Evolutionary conservation across 2,329 filamentous ascomycete species (phyloP).

Genomic region (Chalara sp.): DNA sequence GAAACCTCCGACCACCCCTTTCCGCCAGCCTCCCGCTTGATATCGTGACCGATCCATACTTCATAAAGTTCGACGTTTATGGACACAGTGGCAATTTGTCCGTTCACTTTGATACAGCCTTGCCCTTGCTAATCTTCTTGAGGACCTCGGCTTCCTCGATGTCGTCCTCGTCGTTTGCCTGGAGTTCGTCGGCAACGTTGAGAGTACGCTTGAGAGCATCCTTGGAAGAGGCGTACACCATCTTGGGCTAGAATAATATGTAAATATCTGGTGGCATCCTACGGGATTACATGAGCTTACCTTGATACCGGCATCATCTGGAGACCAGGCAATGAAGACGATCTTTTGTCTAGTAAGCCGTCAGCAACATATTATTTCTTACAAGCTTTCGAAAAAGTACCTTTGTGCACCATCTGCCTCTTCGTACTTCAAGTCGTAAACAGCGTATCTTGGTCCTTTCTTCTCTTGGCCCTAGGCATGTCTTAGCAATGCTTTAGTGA

Average conservation of each 20-base stretch:
- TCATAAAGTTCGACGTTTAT: not conserved
- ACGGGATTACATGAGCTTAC: conserved; percentile 34
- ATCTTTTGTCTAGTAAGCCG: conserved; percentile 59
- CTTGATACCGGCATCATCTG: conserved; percentile 73
- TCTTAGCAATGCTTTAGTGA: too few species aligned
- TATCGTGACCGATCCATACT: not conserved
- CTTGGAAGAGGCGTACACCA: conserved; percentile 87
- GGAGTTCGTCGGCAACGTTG: conserved; percentile 67
- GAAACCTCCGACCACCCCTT: conserved; percentile 14
- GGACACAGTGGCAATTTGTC: not conserved
- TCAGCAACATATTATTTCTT: conserved; percentile 13
- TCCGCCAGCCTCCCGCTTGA: too few species aligned
- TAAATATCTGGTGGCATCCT: not conserved
- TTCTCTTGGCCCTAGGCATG: conserved; percentile 43
- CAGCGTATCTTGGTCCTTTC: conserved; percentile 73
- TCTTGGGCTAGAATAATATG: conserved; percentile 57
- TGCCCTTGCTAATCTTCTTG: conserved; percentile 52
- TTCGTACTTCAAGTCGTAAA: conserved; percentile 79
- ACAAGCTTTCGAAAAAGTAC: conserved; percentile 34
- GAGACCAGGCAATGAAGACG: conserved; percentile 72
- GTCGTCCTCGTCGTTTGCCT: conserved; percentile 79
- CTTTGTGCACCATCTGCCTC: conserved; percentile 68
- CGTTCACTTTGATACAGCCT: conserved; percentile 15
- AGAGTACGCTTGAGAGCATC: conserved; percentile 76
- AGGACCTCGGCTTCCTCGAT: conserved; percentile 71